Conservation (phyloP, 2,329 filamentous ascomycete genomes). For the Achaetomium macrosporum region DNA sequence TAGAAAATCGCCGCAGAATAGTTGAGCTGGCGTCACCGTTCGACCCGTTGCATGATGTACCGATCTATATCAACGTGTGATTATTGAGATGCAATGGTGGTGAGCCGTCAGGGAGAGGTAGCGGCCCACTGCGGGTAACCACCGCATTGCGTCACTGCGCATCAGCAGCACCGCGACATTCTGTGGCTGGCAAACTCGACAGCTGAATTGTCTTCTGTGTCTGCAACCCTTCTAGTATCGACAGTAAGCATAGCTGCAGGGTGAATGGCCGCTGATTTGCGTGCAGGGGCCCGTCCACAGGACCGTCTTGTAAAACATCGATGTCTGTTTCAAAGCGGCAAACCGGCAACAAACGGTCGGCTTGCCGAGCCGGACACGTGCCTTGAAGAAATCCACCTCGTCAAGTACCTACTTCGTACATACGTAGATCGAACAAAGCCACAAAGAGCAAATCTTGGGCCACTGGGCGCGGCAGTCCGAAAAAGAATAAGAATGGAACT, state of each 20-base stretch:
- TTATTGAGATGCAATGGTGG: too few relatives aligned
- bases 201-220: background rate
- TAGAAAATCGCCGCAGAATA: too few relatives aligned
- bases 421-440: background rate
- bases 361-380: background rate
- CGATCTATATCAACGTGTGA: too few relatives aligned
- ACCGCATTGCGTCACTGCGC: too few relatives aligned
- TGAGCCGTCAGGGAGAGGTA: too few relatives aligned
- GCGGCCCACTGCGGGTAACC: too few relatives aligned
- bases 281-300: background rate
- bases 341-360: background rate
- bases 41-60: too few relatives aligned
- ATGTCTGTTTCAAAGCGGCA: constrained; percentile 9
- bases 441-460: background rate
- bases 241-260: too few relatives aligned
- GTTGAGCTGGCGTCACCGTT: too few relatives aligned
- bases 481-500: background rate
- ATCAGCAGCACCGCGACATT: too few relatives aligned
- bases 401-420: too few relatives aligned
- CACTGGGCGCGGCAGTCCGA: background rate
- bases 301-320: constrained; percentile 5
- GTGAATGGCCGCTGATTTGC: background rate
- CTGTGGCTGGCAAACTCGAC: background rate
- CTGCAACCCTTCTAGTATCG: background rate
- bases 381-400: background rate